These are phyloP conservation scores for Echria macrotheca DNA, from an alignment of 495 filamentous ascomycete genomes.

Conservation along the genomic window DNA sequence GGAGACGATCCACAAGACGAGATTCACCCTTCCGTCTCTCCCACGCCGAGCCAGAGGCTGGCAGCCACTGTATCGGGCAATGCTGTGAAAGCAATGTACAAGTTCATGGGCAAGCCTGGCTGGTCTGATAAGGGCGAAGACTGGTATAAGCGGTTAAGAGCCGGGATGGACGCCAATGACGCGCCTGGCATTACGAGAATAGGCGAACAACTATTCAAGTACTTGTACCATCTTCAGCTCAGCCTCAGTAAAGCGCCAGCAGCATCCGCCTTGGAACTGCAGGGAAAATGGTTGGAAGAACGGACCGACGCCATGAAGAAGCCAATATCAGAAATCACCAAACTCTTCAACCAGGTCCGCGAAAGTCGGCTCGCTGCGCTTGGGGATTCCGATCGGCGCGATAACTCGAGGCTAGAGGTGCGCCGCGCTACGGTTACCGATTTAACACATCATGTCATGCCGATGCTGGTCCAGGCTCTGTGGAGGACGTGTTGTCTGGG, in stretches of 20 bases:
- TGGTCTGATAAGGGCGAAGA: neutral
- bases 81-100: neutral
- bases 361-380: neutral
- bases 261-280: neutral
- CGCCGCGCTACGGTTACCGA: neutral
- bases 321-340: neutral
- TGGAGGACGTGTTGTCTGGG: conserved; percentile 11
- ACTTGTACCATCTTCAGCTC: neutral
- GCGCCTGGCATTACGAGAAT: neutral
- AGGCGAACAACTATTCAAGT: neutral
- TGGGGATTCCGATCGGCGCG: neutral
- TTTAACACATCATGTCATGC: conserved; percentile 1
- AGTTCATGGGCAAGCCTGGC: neutral
- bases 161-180: no score
- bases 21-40: no score
- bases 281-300: neutral
- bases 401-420: neutral
- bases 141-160: neutral
- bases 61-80: no score
- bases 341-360: neutral
- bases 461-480: conserved; percentile 10
- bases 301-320: neutral
- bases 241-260: neutral
- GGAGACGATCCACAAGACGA: no score
- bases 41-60: no score